Evolutionary conservation across 495 filamentous ascomycete genomes (phyloP).

Genomic region (Penicillium cataractarum): DNA sequence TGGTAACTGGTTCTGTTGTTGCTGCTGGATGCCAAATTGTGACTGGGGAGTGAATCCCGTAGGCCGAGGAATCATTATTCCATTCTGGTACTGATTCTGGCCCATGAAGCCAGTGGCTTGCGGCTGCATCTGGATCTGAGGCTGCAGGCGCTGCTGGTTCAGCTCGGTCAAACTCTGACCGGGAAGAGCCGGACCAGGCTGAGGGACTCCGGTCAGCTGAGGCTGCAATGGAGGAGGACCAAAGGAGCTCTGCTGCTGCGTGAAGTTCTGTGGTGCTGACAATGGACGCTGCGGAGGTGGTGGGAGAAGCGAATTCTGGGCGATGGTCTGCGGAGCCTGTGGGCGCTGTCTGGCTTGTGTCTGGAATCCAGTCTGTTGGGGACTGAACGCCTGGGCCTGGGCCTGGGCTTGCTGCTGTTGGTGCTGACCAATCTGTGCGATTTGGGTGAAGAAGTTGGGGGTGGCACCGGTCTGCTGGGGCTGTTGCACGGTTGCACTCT

Average conservation of each 20-base stretch:
- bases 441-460: constrained; percentile 54
- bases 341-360: constrained; percentile 70
- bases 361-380: constrained; percentile 53
- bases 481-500: constrained; percentile 55
- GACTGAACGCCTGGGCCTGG: constrained; percentile 37
- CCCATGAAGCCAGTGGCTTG: constrained; percentile 63
- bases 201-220: constrained; percentile 76
- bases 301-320: constrained; percentile 69
- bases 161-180: constrained; percentile 78
- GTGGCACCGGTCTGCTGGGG: constrained; percentile 55
- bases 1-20: constrained; percentile 34
- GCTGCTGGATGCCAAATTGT: constrained; percentile 57
- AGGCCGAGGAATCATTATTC: constrained; percentile 52
- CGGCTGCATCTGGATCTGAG: constrained; percentile 53
- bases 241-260: constrained; percentile 72
- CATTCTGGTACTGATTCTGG: constrained; percentile 51
- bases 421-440: constrained; percentile 44
- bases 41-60: constrained; percentile 56
- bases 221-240: constrained; percentile 76
- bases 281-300: constrained; percentile 83
- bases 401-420: constrained; percentile 17
- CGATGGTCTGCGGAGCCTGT: constrained; percentile 64
- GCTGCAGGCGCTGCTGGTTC: constrained; percentile 64
- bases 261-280: constrained; percentile 83
- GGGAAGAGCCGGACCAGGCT: constrained; percentile 58